Evolutionary conservation across 164 flowering plant species (phyloP).

Genomic region (Paratinospora sagittata): DNA sequence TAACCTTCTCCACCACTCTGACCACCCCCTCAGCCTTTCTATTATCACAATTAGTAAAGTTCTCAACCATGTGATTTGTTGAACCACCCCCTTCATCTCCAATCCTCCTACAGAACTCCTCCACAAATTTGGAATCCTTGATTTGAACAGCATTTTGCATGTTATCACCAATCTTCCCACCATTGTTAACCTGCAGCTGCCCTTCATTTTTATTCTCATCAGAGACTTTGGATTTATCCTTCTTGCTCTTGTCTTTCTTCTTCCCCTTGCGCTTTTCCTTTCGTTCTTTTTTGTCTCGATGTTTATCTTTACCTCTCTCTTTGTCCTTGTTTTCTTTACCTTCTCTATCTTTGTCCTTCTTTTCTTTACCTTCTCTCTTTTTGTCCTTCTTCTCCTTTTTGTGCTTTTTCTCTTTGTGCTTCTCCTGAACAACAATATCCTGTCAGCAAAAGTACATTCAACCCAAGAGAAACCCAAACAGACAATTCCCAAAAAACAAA

Average conservation of each 20-base stretch:
- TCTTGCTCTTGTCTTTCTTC: constrained; percentile 51
- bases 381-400: constrained; percentile 51
- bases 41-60: constrained; percentile 22
- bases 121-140: constrained; percentile 35
- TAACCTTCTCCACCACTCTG: constrained; percentile 25
- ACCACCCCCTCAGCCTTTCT: constrained; percentile 32
- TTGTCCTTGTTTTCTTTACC: too few species aligned
- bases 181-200: constrained; percentile 24
- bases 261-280: constrained; percentile 60
- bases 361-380: constrained; percentile 39
- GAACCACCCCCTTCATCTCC: constrained; percentile 37
- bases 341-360: too few species aligned
- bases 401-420: constrained; percentile 57
- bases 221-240: constrained; percentile 8
- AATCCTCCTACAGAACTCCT: constrained; percentile 42
- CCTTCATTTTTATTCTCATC: constrained; percentile 34
- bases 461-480: background rate
- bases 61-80: constrained; percentile 32
- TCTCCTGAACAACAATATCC: constrained; percentile 44
- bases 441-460: constrained; percentile 5
- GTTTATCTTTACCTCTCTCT: constrained; percentile 38
- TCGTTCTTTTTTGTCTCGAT: constrained; percentile 55
- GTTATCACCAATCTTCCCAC: constrained; percentile 23
- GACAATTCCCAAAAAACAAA: constrained; percentile 3
- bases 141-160: constrained; percentile 18